Percentiles rank a stretch among this genome's conserved stretches.
phyloP scores from a whole-genome alignment of 352 stramenopile species.

The Phytophthora pinifolia region DNA sequence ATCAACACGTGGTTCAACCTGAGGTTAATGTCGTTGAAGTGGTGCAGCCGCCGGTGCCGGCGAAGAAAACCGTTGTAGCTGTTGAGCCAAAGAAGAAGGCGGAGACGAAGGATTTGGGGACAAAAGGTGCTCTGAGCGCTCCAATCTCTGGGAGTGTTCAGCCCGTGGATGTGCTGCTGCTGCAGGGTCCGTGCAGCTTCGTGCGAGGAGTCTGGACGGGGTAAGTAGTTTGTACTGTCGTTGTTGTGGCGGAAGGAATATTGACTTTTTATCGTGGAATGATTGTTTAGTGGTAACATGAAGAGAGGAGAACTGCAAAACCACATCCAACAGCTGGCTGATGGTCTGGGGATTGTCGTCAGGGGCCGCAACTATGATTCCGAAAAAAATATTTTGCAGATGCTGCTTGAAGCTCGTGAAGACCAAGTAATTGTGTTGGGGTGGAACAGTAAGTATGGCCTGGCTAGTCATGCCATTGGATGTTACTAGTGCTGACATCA shows the following conservation, averaged over 20 bases:
- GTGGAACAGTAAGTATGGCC: conserved; percentile 31
- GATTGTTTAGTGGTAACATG: conserved; percentile 17
- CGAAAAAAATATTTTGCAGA: conserved; percentile 21
- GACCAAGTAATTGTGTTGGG: conserved; percentile 38
- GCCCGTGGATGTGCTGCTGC: conserved; percentile 17
- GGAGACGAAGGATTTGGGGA: conserved; percentile 3
- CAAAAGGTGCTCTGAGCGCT: not conserved
- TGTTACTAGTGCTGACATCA: not conserved
- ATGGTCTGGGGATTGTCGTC: conserved; percentile 16
- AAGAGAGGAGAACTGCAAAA: conserved; percentile 10
- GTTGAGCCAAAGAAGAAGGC: conserved; percentile 6
- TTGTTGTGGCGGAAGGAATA: not conserved
- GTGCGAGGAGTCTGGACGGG: conserved; percentile 22
- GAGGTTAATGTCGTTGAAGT: not conserved
- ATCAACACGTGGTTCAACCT: not conserved
- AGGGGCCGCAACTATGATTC: conserved; percentile 14
- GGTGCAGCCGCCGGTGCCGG: not conserved
- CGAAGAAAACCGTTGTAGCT: not conserved
- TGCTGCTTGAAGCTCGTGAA: conserved; percentile 15
- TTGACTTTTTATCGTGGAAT: conserved; percentile 1
- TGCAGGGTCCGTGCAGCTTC: conserved; percentile 38
- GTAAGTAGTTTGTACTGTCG: conserved; percentile 13
- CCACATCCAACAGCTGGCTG: conserved; percentile 18
- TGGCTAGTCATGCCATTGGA: not conserved
- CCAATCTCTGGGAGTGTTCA: not conserved